phyloP scores from a whole-genome alignment of 805 yeast genomes.

The Spathaspora arborariae region DNA sequence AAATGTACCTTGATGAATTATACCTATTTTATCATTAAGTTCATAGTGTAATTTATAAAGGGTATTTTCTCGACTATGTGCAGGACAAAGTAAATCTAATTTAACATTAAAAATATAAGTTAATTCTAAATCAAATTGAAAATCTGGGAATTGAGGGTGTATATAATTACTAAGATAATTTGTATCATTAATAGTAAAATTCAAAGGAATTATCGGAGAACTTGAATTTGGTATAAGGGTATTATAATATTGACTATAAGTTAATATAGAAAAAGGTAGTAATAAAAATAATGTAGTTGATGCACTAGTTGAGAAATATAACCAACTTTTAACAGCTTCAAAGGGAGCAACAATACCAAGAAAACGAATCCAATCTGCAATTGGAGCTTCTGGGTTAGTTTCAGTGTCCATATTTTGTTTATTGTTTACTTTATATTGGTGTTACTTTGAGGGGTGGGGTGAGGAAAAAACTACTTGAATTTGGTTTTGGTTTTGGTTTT shows the following conservation, averaged over 20 bases:
- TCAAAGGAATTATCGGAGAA: constrained; percentile 8
- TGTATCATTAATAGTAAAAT: constrained; percentile 2
- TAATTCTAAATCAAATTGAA: constrained; percentile 7
- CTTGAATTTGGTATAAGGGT: constrained; percentile 25
- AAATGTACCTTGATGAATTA: constrained; percentile 10
- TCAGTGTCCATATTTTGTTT: too few relatives aligned
- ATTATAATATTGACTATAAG: constrained; percentile 33
- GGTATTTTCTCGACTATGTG: neutral
- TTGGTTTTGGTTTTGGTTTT: too few relatives aligned
- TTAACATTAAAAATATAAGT: constrained; percentile 2
- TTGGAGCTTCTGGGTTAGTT: neutral
- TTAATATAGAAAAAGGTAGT: constrained; percentile 31
- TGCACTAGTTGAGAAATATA: constrained; percentile 17
- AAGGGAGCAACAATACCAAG: constrained; percentile 15
- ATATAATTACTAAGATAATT: constrained; percentile 2
- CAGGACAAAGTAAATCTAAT: constrained; percentile 7
- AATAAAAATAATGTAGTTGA: constrained; percentile 24
- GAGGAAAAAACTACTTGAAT: too few relatives aligned
- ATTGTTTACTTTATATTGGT: neutral
- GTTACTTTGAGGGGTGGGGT: too few relatives aligned
- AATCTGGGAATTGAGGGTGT: constrained; percentile 1
- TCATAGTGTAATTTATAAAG: constrained; percentile 8
- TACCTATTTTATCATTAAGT: constrained; percentile 2
- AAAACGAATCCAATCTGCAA: neutral
- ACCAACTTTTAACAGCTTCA: constrained; percentile 19